Evolutionary conservation across 1,139 yeast species (phyloP), one percentile per base, ranked within the genome.

Genomic region (Lodderomyces beijingensis): DNA sequence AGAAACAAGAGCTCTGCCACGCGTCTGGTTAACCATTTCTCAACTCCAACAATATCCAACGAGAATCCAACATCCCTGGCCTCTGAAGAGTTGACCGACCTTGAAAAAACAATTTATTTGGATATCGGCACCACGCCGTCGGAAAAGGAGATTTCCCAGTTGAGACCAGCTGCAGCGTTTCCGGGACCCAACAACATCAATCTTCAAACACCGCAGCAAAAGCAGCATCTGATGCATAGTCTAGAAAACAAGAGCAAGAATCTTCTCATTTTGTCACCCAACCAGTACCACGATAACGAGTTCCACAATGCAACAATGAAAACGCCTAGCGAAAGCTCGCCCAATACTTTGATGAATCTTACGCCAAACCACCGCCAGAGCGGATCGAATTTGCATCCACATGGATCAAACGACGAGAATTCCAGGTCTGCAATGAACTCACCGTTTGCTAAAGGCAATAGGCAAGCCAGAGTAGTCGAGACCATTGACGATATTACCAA

Each of bases 391-490:
- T 27, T 26, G 11, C 22, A 23, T 25, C 13, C 12, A 7, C 25
- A 23, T 10, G 14, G 25, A 11, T 7, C 6, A n/a, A 25, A 9
- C 15, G 5, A n/a, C 10, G 58, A 51, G 5, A 59, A 51, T 9
- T 40, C 50, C 3, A 46, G 60, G 33, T 50, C 62, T 0, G 51
- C 49, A 5, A 54, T 64, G 23, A 51, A 68, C 4, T 65, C 71
- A 23, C 74, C 74, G 4, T 54, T 61, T 49, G 74, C 73, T 1
- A 60, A 51, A 41, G 67, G 60, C 4, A 68, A 68, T 38, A 55
- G 74, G 35, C 74, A 68, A 41, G 74, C 74, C 2, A 53, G 74
- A 28, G 73, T 68, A 4, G 64, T 68, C 10, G 74, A 68, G 41
- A 58, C 68, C 3, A 53, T 53, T 36, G 70, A 63, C 30, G 55